These are phyloP conservation scores for Cenchrus fungigraminus DNA, from an alignment of 176 grass and related monocot genomes.

Conservation along the genomic window DNA sequence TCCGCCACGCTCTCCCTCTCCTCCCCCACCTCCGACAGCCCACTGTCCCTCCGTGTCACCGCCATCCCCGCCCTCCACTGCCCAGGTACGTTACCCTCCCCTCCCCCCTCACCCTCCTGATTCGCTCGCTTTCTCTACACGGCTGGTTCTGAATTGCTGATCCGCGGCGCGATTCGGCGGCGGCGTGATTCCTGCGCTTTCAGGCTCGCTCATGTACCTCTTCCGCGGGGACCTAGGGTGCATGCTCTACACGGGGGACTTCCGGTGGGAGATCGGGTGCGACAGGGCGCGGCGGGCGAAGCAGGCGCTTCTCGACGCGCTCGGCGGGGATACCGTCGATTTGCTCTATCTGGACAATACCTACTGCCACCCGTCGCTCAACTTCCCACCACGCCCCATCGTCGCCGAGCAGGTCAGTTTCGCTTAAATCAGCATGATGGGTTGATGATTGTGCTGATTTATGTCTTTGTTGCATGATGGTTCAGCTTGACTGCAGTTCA, in stretches of 20 bases:
- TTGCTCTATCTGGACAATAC: constrained; percentile 87
- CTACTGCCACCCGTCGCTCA: constrained; percentile 81
- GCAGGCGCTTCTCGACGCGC: constrained; percentile 66
- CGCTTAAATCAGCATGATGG: not conserved
- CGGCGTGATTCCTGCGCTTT: not conserved
- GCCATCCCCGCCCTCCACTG: constrained; percentile 81
- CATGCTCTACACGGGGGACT: constrained; percentile 78
- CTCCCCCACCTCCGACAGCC: constrained; percentile 26
- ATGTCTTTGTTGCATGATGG: not conserved
- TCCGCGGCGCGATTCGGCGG: not conserved
- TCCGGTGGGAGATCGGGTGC: constrained; percentile 73
- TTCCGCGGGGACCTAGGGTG: constrained; percentile 83
- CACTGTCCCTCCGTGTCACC: constrained; percentile 62
- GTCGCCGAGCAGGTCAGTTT: constrained; percentile 66
- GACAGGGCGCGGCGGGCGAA: constrained; percentile 59
- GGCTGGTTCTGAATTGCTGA: not conserved
- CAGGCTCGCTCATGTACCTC: constrained; percentile 90
- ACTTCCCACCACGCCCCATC: constrained; percentile 74
- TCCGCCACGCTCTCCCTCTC: constrained; percentile 47
- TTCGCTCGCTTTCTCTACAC: not conserved
- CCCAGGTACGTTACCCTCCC: constrained; percentile 44
- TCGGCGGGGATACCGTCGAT: constrained; percentile 65
- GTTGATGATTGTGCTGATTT: constrained; percentile 5
- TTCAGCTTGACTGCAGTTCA: constrained; percentile 3
- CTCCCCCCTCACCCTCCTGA: not conserved